phyloP scores from a whole-genome alignment of 352 stramenopile species.

The Phytophthora pisi region DNA sequence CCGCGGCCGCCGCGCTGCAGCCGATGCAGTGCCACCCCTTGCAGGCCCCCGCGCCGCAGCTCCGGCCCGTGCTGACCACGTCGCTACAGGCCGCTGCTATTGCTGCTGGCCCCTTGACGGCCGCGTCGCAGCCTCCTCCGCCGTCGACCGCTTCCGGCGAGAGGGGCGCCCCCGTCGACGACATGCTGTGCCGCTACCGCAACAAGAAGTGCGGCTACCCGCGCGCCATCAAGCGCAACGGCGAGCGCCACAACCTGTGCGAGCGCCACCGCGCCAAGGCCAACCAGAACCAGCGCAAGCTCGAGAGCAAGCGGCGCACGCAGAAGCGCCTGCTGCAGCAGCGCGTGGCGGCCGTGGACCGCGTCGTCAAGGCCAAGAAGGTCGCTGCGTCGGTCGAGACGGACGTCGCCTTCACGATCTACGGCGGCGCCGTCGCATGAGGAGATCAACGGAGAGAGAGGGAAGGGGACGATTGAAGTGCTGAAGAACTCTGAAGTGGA shows the following conservation, averaged over 20 bases:
- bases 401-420: slow-evolving; percentile 28
- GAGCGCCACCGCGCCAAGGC: slow-evolving; percentile 68
- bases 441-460: background rate
- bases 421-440: slow-evolving; percentile 24
- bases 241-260: slow-evolving; percentile 69
- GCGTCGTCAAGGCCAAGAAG: slow-evolving; percentile 32
- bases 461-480: no score
- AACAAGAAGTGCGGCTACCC: slow-evolving; percentile 67
- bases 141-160: background rate
- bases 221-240: slow-evolving; percentile 72
- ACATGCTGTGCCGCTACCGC: slow-evolving; percentile 63
- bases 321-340: slow-evolving; percentile 50
- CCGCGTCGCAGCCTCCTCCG: background rate
- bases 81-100: background rate
- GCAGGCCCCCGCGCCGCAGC: slow-evolving; percentile 2
- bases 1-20: slow-evolving; percentile 42
- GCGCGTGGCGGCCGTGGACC: slow-evolving; percentile 14
- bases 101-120: background rate
- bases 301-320: slow-evolving; percentile 79
- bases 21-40: slow-evolving; percentile 27
- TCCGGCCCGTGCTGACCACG: slow-evolving; percentile 11
- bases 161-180: slow-evolving; percentile 8
- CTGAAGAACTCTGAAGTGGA: background rate
- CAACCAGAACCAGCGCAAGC: slow-evolving; percentile 85
- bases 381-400: slow-evolving; percentile 18